Evolutionary conservation across 305 asterid species (phyloP).

Genomic region (Stenogyne calaminthoides): DNA sequence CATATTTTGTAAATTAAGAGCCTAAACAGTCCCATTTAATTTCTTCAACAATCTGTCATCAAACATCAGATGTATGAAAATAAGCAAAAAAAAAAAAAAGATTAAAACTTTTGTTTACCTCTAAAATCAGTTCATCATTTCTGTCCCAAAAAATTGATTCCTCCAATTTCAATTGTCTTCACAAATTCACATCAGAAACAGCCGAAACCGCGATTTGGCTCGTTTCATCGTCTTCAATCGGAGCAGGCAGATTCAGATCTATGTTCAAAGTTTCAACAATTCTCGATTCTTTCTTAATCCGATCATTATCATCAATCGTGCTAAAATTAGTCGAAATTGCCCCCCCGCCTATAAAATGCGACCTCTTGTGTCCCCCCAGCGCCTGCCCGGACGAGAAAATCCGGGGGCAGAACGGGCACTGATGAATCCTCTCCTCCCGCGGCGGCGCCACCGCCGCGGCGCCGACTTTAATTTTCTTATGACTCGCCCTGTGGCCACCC

Average conservation of each 20-base stretch:
- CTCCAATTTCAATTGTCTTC: slow-evolving; percentile 29
- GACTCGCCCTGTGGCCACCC: slow-evolving; percentile 95
- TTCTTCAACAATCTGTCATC: neutral
- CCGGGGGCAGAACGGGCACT: slow-evolving; percentile 78
- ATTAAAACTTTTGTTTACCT: slow-evolving; percentile 29
- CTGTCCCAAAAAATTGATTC: slow-evolving; percentile 23
- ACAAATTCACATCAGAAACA: slow-evolving; percentile 65
- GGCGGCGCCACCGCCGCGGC: neutral
- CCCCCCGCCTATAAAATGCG: slow-evolving; percentile 56
- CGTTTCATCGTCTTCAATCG: slow-evolving; percentile 61
- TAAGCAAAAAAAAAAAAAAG: neutral
- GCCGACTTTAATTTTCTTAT: slow-evolving; percentile 54
- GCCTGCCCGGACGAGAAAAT: slow-evolving; percentile 91
- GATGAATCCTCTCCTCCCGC: slow-evolving; percentile 51
- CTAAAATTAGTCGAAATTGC: slow-evolving; percentile 26
- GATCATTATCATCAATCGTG: neutral
- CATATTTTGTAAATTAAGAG: slow-evolving; percentile 5
- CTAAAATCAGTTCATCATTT: slow-evolving; percentile 1
- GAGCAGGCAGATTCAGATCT: slow-evolving; percentile 92
- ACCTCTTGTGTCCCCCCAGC: slow-evolving; percentile 89
- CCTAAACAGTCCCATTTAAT: neutral
- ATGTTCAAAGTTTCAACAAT: slow-evolving; percentile 42
- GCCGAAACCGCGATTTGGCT: slow-evolving; percentile 58
- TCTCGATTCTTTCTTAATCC: slow-evolving; percentile 37
- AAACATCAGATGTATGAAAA: slow-evolving; percentile 26